phyloP scores from a whole-genome alignment of 495 filamentous ascomycete genomes.

The Penicillium parvum region DNA sequence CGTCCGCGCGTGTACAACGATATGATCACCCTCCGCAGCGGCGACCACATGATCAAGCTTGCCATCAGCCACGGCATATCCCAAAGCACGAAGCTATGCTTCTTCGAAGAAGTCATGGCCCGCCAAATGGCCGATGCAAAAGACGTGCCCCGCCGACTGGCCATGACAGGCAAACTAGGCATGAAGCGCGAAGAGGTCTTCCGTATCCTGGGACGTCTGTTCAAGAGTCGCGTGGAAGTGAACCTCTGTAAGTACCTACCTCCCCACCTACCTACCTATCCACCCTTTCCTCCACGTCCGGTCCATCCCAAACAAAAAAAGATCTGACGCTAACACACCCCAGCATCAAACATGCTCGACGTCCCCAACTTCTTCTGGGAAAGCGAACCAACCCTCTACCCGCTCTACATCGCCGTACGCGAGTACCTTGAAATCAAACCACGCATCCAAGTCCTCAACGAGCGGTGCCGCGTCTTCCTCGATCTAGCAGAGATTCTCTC shows the following conservation, averaged over 20 bases:
- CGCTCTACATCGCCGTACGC: slow-evolving; percentile 88
- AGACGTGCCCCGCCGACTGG: slow-evolving; percentile 81
- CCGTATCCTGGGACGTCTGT: slow-evolving; percentile 81
- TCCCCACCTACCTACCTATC: neutral
- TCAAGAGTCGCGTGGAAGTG: slow-evolving; percentile 92
- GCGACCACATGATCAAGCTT: slow-evolving; percentile 98
- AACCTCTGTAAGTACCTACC: slow-evolving; percentile 75
- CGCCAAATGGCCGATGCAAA: slow-evolving; percentile 90
- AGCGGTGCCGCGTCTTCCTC: slow-evolving; percentile 92
- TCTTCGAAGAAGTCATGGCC: slow-evolving; percentile 96
- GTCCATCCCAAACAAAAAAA: no score
- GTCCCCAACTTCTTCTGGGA: slow-evolving; percentile 99
- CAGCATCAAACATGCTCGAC: slow-evolving; percentile 94
- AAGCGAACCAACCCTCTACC: slow-evolving; percentile 88
- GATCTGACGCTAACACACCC: slow-evolving; percentile 9
- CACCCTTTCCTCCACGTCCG: neutral
- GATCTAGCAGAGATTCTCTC: slow-evolving; percentile 93
- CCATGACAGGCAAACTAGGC: slow-evolving; percentile 82
- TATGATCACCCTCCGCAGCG: slow-evolving; percentile 93
- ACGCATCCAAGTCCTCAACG: slow-evolving; percentile 91
- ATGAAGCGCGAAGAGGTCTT: slow-evolving; percentile 92
- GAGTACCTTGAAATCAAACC: slow-evolving; percentile 98
- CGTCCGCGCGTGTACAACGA: slow-evolving; percentile 94
- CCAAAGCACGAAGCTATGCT: slow-evolving; percentile 93
- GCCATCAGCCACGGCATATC: slow-evolving; percentile 96